Percentiles rank a stretch among this genome's conserved stretches.
Evolutionary conservation across 2,329 filamentous ascomycete genomes (phyloP).

Genomic region (Amphichorda felina): DNA sequence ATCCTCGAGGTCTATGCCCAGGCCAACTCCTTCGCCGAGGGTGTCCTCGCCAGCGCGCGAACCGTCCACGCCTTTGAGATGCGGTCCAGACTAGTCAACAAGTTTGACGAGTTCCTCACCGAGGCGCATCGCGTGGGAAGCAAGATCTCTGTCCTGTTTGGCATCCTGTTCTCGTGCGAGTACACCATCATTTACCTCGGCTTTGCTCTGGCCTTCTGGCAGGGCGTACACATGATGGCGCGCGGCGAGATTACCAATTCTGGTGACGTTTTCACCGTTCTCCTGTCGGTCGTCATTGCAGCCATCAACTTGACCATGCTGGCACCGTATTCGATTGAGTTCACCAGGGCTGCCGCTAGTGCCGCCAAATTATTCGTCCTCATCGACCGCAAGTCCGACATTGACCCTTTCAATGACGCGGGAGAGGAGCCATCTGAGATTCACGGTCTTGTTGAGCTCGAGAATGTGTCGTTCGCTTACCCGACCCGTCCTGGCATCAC

Average conservation of each 20-base stretch:
- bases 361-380: conserved; percentile 22
- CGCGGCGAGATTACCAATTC: conserved; percentile 19
- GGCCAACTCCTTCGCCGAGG: conserved; percentile 20
- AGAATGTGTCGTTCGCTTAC: conserved; percentile 30
- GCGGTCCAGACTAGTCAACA: conserved; percentile 20
- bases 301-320: conserved; percentile 21
- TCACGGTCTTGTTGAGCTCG: conserved; percentile 61
- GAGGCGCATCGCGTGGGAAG: conserved; percentile 22
- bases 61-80: conserved; percentile 31
- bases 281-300: conserved; percentile 25
- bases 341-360: conserved; percentile 22
- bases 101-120: conserved; percentile 24
- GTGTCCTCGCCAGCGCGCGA: conserved; percentile 22
- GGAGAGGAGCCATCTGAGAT: conserved; percentile 54
- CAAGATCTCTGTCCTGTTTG: conserved; percentile 24
- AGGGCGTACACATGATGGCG: conserved; percentile 24
- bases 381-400: conserved; percentile 23
- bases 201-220: conserved; percentile 32
- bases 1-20: conserved; percentile 10
- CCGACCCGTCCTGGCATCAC: conserved; percentile 27
- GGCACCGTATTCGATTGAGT: conserved; percentile 23
- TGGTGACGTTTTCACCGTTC: conserved; percentile 11
- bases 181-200: conserved; percentile 29
- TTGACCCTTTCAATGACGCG: conserved; percentile 34
- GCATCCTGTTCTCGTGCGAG: conserved; percentile 23